Base-by-base conservation (phyloP, 2,329 filamentous ascomycete genomes). In the Cadophora sp. region DNA sequence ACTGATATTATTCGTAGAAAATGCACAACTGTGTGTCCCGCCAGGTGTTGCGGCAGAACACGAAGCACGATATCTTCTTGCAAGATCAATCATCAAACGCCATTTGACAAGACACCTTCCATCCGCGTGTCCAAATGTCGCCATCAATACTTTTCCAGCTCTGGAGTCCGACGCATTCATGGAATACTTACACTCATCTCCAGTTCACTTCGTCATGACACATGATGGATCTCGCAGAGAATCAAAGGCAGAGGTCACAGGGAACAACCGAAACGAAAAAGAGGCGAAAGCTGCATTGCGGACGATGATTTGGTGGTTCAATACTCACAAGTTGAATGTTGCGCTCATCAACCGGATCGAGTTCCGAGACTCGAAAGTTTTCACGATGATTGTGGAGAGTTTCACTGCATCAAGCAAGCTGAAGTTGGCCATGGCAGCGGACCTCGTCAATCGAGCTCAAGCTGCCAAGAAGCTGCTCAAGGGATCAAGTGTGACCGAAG, bases 141-240 rank as follows among this genome's bases (percentile, higher is more conserved):
- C 65, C 37, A 71, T 86, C 72, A 77, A 80, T 62, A 78, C 86
- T 51, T 79, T 82, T 59, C 74, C 81, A 6, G 84, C 83, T 0
- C 74, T 85, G 16, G 77, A 81, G 14, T 83, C 84, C 50, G 61
- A 77, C 0, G 80, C 79, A 0, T 93, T 92, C 72, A 69, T 77
- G 5, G 73, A 82, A 0, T 91, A 92, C 73, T 79, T 92, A 1
- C 71, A 80, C 2, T 74, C 76, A 1, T 83, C 84, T 27, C 84
- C 87, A 0, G 80, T 89, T 3, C 89, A 91, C 74, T 92, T 93
- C 72, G 79, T 93, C 63, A 85, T 94, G 81, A 87, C 86, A 63
- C 89, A 92, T 71, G 89, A 92, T 76, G 90, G 89, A 22, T 73
- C 79, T 58, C 65, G 58, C 1, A 55, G 67, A 67, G 67, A 60